These are phyloP conservation scores for Aspergillus hiratsukae DNA, from an alignment of 2,329 filamentous ascomycete genomes.

Conservation along the genomic window DNA sequence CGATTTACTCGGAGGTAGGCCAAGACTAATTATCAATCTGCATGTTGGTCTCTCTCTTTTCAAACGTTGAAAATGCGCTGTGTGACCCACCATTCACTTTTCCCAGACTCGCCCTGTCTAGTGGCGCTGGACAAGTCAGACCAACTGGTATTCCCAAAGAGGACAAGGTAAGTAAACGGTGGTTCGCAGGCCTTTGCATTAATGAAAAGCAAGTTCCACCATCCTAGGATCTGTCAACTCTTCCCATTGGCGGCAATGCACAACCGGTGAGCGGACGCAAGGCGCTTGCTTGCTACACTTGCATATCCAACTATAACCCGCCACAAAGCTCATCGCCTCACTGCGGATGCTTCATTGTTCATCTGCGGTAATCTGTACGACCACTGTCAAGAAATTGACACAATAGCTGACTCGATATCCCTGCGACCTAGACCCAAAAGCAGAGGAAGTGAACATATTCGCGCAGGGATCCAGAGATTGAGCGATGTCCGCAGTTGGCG, in stretches of 20 bases:
- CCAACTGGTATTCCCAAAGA: not conserved
- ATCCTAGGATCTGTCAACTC: not conserved
- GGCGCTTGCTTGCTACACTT: not conserved
- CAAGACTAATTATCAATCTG: not conserved
- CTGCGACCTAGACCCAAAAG: not conserved
- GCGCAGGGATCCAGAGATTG: no score
- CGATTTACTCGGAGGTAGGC: not conserved
- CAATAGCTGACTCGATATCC: not conserved
- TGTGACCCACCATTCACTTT: slow-evolving; percentile 3
- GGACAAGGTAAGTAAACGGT: not conserved
- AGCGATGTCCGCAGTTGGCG: no score
- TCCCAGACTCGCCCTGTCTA: not conserved
- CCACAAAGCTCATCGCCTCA: not conserved
- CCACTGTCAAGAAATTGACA: not conserved
- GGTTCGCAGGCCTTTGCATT: not conserved
- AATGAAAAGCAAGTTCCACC: not conserved
- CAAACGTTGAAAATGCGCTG: not conserved
- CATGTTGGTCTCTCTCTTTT: not conserved
- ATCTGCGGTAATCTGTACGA: not conserved
- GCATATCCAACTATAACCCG: not conserved
- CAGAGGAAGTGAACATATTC: no score
- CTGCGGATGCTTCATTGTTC: no score
- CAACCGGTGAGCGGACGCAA: slow-evolving; percentile 2
- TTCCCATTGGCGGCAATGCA: not conserved
- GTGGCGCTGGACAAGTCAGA: slow-evolving; percentile 20